Evolutionary conservation across 768 basidiomycete genomes (phyloP), one percentile per base, ranked within the genome.

Genomic region (Trametes cubensis): DNA sequence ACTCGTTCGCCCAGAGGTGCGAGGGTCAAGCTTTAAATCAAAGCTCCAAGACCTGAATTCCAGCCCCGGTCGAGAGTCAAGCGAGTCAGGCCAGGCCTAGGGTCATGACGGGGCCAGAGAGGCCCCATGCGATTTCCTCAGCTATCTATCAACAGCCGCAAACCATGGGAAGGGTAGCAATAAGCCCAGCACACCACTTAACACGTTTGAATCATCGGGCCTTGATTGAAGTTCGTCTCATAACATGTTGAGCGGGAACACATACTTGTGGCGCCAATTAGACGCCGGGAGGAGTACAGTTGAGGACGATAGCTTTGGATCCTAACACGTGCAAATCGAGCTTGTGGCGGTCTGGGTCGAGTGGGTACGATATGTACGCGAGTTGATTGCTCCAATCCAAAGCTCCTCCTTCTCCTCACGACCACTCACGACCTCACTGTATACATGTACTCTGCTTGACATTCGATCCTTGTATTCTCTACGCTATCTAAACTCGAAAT

Each of bases 311-410:
- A 42, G 64, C 67, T 49, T 64, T 10, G 34, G 63, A 64, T 63
- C 61, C 63, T 64, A 66, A 67, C 68, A 67, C 23, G 63, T 26
- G 55, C 66, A 69, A 69, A 69, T 49, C 39, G 55, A 17, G 61
- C 38, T 11, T 45, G 55, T 52, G 61, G 59, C 57, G 52, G 44
- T 47, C 50, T 51, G 57, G 52, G 47, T 55, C 40, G 25, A 30
- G 28, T 28, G 52, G 61, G 26, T 26, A 49, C 63, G 34, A 34
- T 34, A 15, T 18, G 57, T 45, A 34, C 30, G 42, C 55, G 52
- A 47, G 38, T 40, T 58, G 61, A 58, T 46, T 54, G 38, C 59
- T 63, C 62, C 51, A 58, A 58, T 44, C 26, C 50, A 2, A 47
- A 23, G 13, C 40, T 42, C 23, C 54, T 15, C 46, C 17, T 47